Percentiles rank a stretch among this genome's conserved stretches.
These are phyloP conservation scores for Fusarium globosum DNA, from an alignment of 2,329 filamentous ascomycete species.

Conservation along the genomic window DNA sequence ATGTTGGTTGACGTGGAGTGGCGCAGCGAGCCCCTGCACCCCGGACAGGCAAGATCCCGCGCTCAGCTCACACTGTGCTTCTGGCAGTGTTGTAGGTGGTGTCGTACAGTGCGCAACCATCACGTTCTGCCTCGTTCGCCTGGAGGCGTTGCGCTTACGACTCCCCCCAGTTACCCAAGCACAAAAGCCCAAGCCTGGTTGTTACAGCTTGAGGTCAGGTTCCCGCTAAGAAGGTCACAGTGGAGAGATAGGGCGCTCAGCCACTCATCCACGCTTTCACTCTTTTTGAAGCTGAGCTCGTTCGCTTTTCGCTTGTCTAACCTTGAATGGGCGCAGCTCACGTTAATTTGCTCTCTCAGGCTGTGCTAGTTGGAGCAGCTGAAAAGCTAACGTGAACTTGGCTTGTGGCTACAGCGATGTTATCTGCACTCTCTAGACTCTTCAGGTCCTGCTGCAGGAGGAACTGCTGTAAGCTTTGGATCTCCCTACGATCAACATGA, in stretches of 20 bases:
- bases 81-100: rapidly evolving
- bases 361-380: slow-evolving; percentile 24
- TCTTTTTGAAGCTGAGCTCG: neutral
- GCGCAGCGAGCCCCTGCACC: slow-evolving; percentile 27
- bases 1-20: slow-evolving; percentile 34
- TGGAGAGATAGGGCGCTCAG: slow-evolving; percentile 23
- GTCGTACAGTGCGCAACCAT: slow-evolving; percentile 1
- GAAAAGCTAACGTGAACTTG: slow-evolving; percentile 9
- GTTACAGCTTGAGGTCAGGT: slow-evolving; percentile 37
- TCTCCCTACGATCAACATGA: slow-evolving; percentile 31
- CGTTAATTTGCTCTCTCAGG: slow-evolving; percentile 15
- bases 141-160: slow-evolving; percentile 39
- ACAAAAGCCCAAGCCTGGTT: slow-evolving; percentile 14
- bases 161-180: slow-evolving; percentile 9
- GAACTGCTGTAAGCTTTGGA: slow-evolving; percentile 12
- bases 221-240: slow-evolving; percentile 30
- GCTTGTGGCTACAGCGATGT: slow-evolving; percentile 1
- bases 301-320: slow-evolving; percentile 18
- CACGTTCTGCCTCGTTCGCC: slow-evolving; percentile 28
- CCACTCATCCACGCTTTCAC: slow-evolving; percentile 18
- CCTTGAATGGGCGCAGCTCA: slow-evolving; percentile 36
- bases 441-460: neutral
- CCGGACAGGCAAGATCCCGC: slow-evolving; percentile 18
- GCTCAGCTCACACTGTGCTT: slow-evolving; percentile 1
- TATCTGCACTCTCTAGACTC: neutral